Evolutionary conservation across 805 yeast species (phyloP), one percentile per base, ranked within the genome.

Genomic region (Starmerella khaoyaiensis): DNA sequence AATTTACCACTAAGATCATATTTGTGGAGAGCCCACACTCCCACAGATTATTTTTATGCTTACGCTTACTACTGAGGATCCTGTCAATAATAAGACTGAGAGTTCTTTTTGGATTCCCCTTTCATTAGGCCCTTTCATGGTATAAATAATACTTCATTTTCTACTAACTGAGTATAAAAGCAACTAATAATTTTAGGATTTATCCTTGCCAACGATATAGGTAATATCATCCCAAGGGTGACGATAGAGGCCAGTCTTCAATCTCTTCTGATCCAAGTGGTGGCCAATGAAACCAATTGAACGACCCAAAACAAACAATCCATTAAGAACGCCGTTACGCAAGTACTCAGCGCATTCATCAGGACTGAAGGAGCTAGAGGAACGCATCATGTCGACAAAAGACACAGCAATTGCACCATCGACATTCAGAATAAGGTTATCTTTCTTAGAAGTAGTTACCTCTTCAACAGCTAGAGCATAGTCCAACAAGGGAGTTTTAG

Each of bases 191-290:
- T 31, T 22, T 27, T 21, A 31, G 18, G 24, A 19, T 18, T 24
- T 24, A 14, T 60, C 61, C 48, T 56, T 56, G 35, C 61, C 61
- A 35, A 61, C 60, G 37, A 61, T 48, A 48, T 63, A 63, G 39
- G 68, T 64, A 48, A 63, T 63, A 42, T 63, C 68, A 43, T 63
- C 68, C 68, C 68, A 64, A 12, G 69, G 68, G 47, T 63, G 68
- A 35, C 68, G 55, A 58, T 63, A 63, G 21, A 63, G 54, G 21
- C 68, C 68, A 31, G 68, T 63, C 54, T 62, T 59, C 49, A 63
- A 57, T 33, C 68, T 55, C 64, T 63, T 63, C 56, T 63, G 68
- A 45, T 63, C 68, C 30, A 63, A 56, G 41, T 63, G 64, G 48
- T 63, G 68, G 36, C 65, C 68, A 53, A 63, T 63, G 42, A 63